Evolutionary conservation across 768 basidiomycete genomes (phyloP).

Genomic region (Lactarius hengduanensis): DNA sequence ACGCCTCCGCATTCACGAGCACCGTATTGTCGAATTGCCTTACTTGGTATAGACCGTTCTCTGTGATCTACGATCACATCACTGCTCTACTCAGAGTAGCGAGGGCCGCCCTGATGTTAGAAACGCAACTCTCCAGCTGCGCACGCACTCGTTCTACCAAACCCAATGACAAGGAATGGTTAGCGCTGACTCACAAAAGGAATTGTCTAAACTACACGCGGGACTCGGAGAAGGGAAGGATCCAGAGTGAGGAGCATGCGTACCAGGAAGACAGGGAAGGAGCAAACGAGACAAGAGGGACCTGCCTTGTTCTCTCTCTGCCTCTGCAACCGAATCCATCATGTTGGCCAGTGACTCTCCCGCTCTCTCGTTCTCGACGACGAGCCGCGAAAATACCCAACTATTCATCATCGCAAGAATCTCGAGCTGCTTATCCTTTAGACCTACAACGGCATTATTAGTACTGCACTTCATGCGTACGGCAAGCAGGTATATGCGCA

Average conservation of each 20-base stretch:
- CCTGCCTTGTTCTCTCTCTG: conserved; percentile 30
- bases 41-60: conserved; percentile 5
- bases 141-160: conserved; percentile 24
- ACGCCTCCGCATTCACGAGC: not conserved
- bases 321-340: conserved; percentile 25
- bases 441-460: conserved; percentile 14
- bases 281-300: conserved; percentile 6
- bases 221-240: not conserved
- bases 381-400: conserved; percentile 26
- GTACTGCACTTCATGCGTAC: not conserved
- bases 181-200: not conserved
- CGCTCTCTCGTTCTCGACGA: conserved; percentile 24
- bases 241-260: not conserved
- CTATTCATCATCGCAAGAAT: conserved; percentile 24
- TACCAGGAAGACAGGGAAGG: conserved; percentile 15
- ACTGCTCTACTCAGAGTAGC: conserved; percentile 19
- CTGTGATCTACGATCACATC: not conserved
- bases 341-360: conserved; percentile 22
- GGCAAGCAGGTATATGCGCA: conserved; percentile 18
- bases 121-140: conserved; percentile 22
- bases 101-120: conserved; percentile 24
- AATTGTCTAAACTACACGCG: not conserved
- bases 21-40: not conserved
- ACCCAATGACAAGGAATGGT: conserved; percentile 6
- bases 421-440: conserved; percentile 24